Conservation (phyloP, 208 protist species). For the Blechomonas ayalai region DNA sequence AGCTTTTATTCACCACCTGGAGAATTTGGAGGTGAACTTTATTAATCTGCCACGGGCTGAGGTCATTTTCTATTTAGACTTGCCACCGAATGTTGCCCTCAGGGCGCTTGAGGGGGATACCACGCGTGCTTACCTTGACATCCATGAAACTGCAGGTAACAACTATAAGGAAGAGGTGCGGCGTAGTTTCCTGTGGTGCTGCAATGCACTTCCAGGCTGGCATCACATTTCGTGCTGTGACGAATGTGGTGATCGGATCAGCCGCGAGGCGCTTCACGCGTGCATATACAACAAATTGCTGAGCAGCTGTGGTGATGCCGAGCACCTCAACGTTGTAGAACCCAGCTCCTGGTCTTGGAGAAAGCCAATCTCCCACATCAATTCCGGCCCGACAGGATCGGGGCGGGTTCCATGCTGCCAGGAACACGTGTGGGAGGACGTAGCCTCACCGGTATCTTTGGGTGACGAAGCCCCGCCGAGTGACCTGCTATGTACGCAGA, state of each 20-base stretch:
- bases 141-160: conserved; percentile 77
- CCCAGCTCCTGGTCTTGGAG: too few species aligned
- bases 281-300: conserved; percentile 13
- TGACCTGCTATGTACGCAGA: too few species aligned
- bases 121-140: conserved; percentile 73
- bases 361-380: too few species aligned
- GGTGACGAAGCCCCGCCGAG: too few species aligned
- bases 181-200: conserved; percentile 80
- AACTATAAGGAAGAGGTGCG: conserved; percentile 80
- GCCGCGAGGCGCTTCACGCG: conserved; percentile 44
- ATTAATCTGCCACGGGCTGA: conserved; percentile 60
- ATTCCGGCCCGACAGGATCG: too few species aligned
- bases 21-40: conserved; percentile 67
- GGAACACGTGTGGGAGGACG: too few species aligned
- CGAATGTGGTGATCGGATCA: conserved; percentile 19
- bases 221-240: conserved; percentile 41
- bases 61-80: conserved; percentile 80
- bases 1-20: conserved; percentile 53
- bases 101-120: conserved; percentile 65
- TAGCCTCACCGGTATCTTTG: too few species aligned
- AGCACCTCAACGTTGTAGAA: too few species aligned
- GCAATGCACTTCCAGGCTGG: conserved; percentile 48
- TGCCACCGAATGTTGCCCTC: conserved; percentile 59
- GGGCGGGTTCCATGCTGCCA: too few species aligned
- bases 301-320: neutral